Base-by-base conservation (phyloP, 2,329 filamentous ascomycete species). In the Pseudogymnoascus pannorum region DNA sequence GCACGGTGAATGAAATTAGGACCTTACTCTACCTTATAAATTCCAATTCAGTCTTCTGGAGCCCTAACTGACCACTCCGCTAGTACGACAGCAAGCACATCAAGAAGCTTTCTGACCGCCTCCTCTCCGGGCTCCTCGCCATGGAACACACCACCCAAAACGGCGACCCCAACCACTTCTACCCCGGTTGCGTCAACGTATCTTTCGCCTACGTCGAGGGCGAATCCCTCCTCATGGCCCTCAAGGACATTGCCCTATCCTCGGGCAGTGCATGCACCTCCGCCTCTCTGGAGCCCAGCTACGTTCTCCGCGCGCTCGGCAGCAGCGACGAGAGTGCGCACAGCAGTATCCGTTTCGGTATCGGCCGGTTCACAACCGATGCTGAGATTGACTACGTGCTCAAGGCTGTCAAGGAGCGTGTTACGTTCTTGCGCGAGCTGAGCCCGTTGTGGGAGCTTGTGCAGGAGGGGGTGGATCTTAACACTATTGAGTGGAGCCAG, bases 181-280 rank as follows among this genome's bases (percentile, higher is more conserved):
- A 99, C 73, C 92, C 94, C 1, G 94, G 94, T 65, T 99, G 94
- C 69, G 93, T 99, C 64, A 99, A 99, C 74, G 89, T 99, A 9
- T 99, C 94, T 0, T 99, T 99, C 72, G 93, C 94, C 33, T 99
- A 99, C 71, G 92, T 99, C 4, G 94, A 99, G 76, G 94, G 94
- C 67, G 94, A 99, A 76, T 97, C 94, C 2, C 87, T 99, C 1
- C 82, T 99, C 65, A 99, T 99, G 94, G 94, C 94, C 0, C 79
- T 99, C 51, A 99, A 99, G 77, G 94, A 99, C 68, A 97, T 99
- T 75, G 94, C 94, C 0, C 79, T 99, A 35, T 97, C 93, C 5
- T 99, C 94, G 0, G 94, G 94, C 62, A 97, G 92, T 71, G 94
- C 94, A 5, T 99, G 94, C 77, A 99, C 94, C 2, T 97, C 93